phyloP scores from a whole-genome alignment of 139 green algal genomes.

The Micromonas pusilla region DNA sequence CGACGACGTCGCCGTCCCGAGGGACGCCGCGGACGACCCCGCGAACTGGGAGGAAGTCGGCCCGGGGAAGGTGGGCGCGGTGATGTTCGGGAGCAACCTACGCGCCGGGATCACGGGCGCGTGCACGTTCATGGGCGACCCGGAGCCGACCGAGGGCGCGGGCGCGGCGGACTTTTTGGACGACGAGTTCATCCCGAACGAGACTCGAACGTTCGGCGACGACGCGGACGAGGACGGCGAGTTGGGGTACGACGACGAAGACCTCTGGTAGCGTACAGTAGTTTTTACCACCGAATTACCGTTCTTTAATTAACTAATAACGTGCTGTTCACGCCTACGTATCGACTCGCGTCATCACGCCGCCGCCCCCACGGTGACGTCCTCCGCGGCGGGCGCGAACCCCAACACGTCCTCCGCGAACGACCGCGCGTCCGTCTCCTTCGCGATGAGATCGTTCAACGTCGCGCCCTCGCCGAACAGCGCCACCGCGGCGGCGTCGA shows the following conservation, averaged over 20 bases:
- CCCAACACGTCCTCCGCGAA: slow-evolving; percentile 55
- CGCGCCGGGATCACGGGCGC: neutral
- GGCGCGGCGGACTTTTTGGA: neutral
- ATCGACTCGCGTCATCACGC: too few relatives aligned
- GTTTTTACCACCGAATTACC: too few relatives aligned
- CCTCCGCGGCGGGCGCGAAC: slow-evolving; percentile 37
- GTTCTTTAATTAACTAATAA: too few relatives aligned
- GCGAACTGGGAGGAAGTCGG: slow-evolving; percentile 1
- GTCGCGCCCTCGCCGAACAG: slow-evolving; percentile 38
- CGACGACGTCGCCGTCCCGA: neutral
- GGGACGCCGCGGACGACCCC: neutral
- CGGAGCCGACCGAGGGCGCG: neutral
- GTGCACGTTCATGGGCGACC: neutral
- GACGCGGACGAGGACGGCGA: neutral
- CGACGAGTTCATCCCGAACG: neutral
- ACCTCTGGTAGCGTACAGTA: neutral
- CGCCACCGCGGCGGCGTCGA: slow-evolving; percentile 36
- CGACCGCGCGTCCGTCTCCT: slow-evolving; percentile 33
- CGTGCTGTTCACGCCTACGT: too few relatives aligned
- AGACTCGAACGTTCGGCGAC: too few relatives aligned
- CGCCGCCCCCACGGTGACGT: neutral
- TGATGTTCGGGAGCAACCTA: neutral
- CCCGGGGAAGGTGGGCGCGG: neutral
- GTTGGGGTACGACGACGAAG: neutral
- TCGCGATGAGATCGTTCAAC: slow-evolving; percentile 30